A percentile compares a stretch with the other conserved stretches of the same genome.
phyloP scores from a whole-genome alignment of 2,329 filamentous ascomycete species.

The Thermomyces lanuginosus region DNA sequence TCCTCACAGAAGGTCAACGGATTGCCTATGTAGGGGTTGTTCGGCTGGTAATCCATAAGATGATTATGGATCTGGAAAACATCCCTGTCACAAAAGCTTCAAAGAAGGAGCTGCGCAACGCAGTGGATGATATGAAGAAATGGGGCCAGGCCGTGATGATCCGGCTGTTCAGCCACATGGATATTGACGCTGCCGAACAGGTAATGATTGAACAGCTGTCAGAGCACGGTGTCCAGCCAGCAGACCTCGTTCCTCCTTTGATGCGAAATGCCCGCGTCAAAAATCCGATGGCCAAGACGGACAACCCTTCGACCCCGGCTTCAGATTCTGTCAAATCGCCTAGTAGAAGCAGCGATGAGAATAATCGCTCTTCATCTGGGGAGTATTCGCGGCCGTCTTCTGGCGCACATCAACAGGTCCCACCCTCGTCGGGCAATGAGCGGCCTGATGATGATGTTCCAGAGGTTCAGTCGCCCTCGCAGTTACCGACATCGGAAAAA shows the following conservation, averaged over 20 bases:
- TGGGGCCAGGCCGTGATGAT: constrained; percentile 99
- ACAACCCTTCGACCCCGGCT: constrained; percentile 21
- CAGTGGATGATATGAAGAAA: constrained; percentile 71
- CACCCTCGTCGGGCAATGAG: no score
- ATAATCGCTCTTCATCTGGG: constrained; percentile 17
- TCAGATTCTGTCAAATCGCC: constrained; percentile 20
- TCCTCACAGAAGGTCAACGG: constrained; percentile 86
- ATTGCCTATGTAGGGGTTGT: constrained; percentile 92
- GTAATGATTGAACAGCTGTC: constrained; percentile 97
- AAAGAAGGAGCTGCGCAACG: constrained; percentile 55
- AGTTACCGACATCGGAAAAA: constrained; percentile 63
- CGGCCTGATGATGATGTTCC: constrained; percentile 60
- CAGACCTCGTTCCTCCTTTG: constrained; percentile 67
- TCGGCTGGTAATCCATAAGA: constrained; percentile 60
- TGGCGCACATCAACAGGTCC: no score
- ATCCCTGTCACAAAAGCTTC: constrained; percentile 44
- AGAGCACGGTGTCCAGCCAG: constrained; percentile 74
- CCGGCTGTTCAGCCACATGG: constrained; percentile 86
- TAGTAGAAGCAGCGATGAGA: constrained; percentile 11
- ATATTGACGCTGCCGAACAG: constrained; percentile 74
- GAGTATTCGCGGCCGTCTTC: constrained; percentile 33
- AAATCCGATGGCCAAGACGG: constrained; percentile 60
- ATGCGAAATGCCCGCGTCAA: constrained; percentile 87
- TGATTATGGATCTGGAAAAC: constrained; percentile 52
- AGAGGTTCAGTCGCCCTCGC: constrained; percentile 64